Percentiles rank a stretch among this genome's conserved stretches.
These are phyloP conservation scores for Amanita subjunquillea DNA, from an alignment of 768 basidiomycete genomes.

Conservation along the genomic window DNA sequence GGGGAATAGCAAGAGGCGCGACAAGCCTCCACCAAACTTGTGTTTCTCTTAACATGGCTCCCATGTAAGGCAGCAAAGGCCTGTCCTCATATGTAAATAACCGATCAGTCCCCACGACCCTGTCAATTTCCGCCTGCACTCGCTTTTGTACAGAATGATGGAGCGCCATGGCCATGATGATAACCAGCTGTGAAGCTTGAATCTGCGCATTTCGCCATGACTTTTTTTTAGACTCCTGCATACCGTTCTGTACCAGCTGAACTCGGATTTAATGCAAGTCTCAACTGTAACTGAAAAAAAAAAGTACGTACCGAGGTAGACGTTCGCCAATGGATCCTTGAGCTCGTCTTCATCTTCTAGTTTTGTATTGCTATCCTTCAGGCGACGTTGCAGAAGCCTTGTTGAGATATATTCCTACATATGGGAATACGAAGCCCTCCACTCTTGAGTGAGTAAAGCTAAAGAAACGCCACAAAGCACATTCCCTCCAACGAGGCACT, in stretches of 20 bases:
- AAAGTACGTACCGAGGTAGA: background rate
- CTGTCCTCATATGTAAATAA: slow-evolving; percentile 7
- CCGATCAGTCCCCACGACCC: slow-evolving; percentile 13
- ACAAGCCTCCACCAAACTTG: slow-evolving; percentile 7
- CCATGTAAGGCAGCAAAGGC: slow-evolving; percentile 11
- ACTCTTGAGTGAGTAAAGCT: too few species aligned
- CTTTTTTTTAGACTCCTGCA: too few species aligned
- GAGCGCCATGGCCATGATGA: slow-evolving; percentile 13
- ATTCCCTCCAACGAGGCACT: too few species aligned
- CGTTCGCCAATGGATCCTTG: background rate
- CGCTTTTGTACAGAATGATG: slow-evolving; percentile 14
- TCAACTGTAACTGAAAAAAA: background rate
- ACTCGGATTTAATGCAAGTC: background rate
- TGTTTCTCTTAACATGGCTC: background rate
- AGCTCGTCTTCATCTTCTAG: background rate
- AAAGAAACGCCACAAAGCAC: too few species aligned
- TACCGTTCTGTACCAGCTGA: background rate
- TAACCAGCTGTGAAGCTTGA: too few species aligned
- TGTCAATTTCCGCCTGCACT: slow-evolving; percentile 10
- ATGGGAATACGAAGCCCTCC: too few species aligned
- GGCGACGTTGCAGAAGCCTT: background rate
- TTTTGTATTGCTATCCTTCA: background rate
- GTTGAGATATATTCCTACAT: background rate
- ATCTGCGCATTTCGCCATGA: too few species aligned
- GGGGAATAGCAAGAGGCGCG: slow-evolving; percentile 4